A percentile compares a stretch with the other conserved stretches of the same genome.
phyloP scores from a whole-genome alignment of 805 yeast genomes.

The Metschnikowia chrysomelidarum region DNA sequence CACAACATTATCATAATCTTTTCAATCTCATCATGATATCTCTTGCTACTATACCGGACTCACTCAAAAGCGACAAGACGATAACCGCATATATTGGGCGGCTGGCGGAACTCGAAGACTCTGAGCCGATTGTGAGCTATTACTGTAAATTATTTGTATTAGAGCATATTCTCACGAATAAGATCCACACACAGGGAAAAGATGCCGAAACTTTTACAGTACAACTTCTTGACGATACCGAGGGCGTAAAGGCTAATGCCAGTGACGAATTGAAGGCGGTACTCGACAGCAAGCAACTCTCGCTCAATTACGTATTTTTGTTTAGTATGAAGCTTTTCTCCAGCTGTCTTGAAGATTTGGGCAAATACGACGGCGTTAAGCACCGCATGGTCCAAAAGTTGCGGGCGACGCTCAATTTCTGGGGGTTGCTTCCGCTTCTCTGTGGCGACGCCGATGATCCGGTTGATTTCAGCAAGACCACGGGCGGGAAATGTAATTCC shows the following conservation, averaged over 20 bases:
- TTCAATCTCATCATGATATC: too few species aligned
- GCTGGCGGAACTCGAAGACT: slow-evolving; percentile 52
- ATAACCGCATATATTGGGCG: slow-evolving; percentile 51
- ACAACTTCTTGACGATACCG: slow-evolving; percentile 67
- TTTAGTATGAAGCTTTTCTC: slow-evolving; percentile 62
- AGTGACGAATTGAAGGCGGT: slow-evolving; percentile 46
- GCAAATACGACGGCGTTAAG: slow-evolving; percentile 41
- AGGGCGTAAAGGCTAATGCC: slow-evolving; percentile 47
- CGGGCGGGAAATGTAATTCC: slow-evolving; percentile 63
- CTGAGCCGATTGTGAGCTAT: slow-evolving; percentile 70
- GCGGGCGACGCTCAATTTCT: slow-evolving; percentile 53
- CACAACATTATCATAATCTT: too few species aligned
- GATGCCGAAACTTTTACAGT: slow-evolving; percentile 62
- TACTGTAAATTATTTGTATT: slow-evolving; percentile 69
- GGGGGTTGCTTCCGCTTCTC: slow-evolving; percentile 44
- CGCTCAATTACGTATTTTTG: slow-evolving; percentile 28
- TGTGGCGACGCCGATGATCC: slow-evolving; percentile 23
- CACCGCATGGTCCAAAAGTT: slow-evolving; percentile 50
- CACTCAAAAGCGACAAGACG: slow-evolving; percentile 30
- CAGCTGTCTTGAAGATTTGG: slow-evolving; percentile 34
- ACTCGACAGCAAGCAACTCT: slow-evolving; percentile 55
- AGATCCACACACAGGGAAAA: slow-evolving; percentile 54
- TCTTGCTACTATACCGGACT: slow-evolving; percentile 10
- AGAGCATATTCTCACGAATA: slow-evolving; percentile 61
- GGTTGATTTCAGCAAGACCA: slow-evolving; percentile 43